These are phyloP conservation scores for Lobosporangium transversale DNA, from an alignment of 192 early-diverging fungal species.

Conservation along the genomic window DNA sequence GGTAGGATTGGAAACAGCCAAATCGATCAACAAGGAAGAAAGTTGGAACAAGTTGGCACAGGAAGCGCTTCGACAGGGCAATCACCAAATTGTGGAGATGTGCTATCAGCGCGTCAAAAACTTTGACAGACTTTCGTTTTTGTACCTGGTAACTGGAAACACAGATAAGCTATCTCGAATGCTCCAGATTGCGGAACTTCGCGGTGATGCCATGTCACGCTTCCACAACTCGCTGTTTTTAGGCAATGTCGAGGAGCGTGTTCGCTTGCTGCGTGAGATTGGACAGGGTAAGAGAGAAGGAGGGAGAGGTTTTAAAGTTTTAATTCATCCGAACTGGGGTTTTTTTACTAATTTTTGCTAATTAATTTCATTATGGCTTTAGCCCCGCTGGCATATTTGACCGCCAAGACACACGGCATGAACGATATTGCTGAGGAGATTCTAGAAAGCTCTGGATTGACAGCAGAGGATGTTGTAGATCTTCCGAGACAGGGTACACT, in stretches of 20 bases:
- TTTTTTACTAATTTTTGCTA: not conserved
- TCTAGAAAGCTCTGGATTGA: conserved; percentile 75
- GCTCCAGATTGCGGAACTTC: conserved; percentile 91
- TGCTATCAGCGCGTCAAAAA: conserved; percentile 92
- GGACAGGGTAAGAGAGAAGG: conserved; percentile 77
- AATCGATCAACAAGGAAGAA: conserved; percentile 87
- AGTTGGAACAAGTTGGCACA: conserved; percentile 89
- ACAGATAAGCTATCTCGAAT: conserved; percentile 92
- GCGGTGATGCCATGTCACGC: conserved; percentile 87
- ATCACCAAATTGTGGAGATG: conserved; percentile 88
- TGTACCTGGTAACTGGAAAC: conserved; percentile 95
- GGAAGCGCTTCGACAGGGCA: conserved; percentile 92
- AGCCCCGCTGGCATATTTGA: conserved; percentile 92
- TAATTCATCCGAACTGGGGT: not conserved
- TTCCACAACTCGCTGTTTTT: conserved; percentile 94
- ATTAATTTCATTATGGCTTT: not conserved
- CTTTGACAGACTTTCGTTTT: conserved; percentile 94
- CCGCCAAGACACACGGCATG: conserved; percentile 91
- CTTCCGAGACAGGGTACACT: conserved; percentile 58
- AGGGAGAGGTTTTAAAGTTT: too few relatives aligned
- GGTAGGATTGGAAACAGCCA: conserved; percentile 95
- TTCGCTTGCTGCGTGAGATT: conserved; percentile 83
- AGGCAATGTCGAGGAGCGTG: conserved; percentile 92
- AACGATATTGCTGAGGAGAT: conserved; percentile 87
- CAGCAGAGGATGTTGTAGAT: conserved; percentile 66